A percentile compares a stretch with the other conserved stretches of the same genome.
Evolutionary conservation across 2,329 filamentous ascomycete genomes (phyloP).

Genomic region (Tolypocladium tundrense): DNA sequence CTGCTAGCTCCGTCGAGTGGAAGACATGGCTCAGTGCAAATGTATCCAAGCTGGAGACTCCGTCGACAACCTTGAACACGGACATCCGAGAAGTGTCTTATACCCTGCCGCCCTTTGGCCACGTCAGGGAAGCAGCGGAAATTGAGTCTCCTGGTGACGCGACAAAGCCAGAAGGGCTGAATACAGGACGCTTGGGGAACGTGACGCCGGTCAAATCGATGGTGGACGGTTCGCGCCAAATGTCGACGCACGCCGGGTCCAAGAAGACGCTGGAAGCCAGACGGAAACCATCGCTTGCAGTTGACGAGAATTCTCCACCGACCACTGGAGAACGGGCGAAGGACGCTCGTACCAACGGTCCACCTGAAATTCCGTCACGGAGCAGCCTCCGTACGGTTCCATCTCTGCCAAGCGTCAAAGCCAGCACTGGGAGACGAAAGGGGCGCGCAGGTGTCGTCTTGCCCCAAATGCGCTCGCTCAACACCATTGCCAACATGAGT

Average conservation of each 20-base stretch:
- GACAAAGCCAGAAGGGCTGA: not conserved
- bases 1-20: conserved; percentile 41
- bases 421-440: not conserved
- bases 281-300: not conserved
- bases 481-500: conserved; percentile 9
- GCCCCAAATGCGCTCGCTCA: conserved; percentile 15
- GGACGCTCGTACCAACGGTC: not conserved
- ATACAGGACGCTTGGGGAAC: not conserved
- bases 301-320: conserved; percentile 7
- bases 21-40: conserved; percentile 44
- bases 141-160: conserved; percentile 25
- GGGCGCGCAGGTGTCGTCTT: conserved; percentile 1
- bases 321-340: not conserved
- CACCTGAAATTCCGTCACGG: conserved; percentile 4
- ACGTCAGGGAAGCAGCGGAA: conserved; percentile 40
- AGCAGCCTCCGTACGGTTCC: conserved; percentile 14
- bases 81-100: conserved; percentile 2
- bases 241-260: not conserved
- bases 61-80: conserved; percentile 6
- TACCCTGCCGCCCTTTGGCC: conserved; percentile 17
- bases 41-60: conserved; percentile 33
- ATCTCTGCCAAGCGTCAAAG: conserved; percentile 11
- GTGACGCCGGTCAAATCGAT: conserved; percentile 1
- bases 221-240: not conserved
- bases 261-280: not conserved